Percentiles rank a stretch among this genome's conserved stretches.
phyloP scores from a whole-genome alignment of 179 eudicot species.

The Silene noctiflora region DNA sequence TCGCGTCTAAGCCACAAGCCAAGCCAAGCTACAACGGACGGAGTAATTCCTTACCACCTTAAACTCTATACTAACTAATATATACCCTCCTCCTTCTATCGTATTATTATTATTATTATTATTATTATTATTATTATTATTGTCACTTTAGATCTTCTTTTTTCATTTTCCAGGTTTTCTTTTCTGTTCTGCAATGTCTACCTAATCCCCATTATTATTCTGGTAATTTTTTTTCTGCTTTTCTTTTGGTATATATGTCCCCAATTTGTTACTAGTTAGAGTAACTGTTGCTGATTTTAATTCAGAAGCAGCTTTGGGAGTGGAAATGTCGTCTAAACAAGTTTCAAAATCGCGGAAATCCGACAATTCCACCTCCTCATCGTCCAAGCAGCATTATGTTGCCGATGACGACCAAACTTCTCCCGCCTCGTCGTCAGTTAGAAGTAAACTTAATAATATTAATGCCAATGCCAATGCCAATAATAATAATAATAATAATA shows the following conservation, averaged over 20 bases:
- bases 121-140: no score
- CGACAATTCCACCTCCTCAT: constrained; percentile 63
- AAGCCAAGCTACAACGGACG: no score
- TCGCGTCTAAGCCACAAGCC: constrained; percentile 73
- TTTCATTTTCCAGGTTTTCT: not conserved
- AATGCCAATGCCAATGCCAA: not conserved
- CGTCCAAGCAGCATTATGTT: constrained; percentile 47
- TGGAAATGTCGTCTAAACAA: constrained; percentile 59
- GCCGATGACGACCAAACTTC: constrained; percentile 51
- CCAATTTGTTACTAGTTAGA: not conserved
- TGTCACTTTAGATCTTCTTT: not conserved
- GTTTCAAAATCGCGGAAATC: constrained; percentile 48
- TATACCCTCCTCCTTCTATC: no score
- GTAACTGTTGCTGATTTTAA: not conserved
- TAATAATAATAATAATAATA: no score
- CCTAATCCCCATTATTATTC: constrained; percentile 8
- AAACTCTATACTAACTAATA: no score
- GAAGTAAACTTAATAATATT: constrained; percentile 40
- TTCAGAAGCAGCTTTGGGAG: not conserved
- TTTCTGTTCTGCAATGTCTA: no score
- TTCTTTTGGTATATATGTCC: not conserved
- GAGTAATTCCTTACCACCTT: no score
- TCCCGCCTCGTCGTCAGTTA: constrained; percentile 62
- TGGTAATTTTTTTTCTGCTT: not conserved
- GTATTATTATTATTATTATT: no score